Evolutionary conservation across 208 protist genomes (phyloP).

Genomic region (Trichomonas gallinae): DNA sequence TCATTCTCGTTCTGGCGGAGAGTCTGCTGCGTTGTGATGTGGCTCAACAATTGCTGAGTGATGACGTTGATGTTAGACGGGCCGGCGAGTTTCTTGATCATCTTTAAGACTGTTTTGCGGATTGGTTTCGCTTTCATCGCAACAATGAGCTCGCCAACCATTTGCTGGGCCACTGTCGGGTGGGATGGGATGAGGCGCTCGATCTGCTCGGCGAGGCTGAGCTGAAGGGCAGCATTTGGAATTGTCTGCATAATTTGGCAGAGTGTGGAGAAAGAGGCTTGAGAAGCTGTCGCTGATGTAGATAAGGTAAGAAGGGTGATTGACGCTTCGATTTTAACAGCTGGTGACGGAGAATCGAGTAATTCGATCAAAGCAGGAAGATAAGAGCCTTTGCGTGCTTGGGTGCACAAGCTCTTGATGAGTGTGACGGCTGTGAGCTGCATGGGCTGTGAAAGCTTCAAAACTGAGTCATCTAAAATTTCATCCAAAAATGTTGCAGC

Average conservation of each 20-base stretch:
- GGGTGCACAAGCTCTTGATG: not conserved
- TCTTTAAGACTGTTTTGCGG: not conserved
- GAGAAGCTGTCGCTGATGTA: not conserved
- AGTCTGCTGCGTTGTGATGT: not conserved
- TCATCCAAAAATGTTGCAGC: slow-evolving; percentile 1
- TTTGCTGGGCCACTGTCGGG: not conserved
- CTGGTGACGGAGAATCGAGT: not conserved
- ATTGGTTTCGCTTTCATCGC: not conserved
- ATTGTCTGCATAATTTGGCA: not conserved
- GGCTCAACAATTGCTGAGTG: not conserved
- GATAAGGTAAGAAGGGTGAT: not conserved
- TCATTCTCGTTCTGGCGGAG: not conserved
- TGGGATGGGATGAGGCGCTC: not conserved
- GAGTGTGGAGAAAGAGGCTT: not conserved
- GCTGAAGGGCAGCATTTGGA: not conserved
- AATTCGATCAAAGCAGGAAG: not conserved
- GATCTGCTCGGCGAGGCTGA: not conserved
- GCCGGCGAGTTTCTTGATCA: not conserved
- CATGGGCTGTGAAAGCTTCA: not conserved
- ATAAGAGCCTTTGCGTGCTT: not conserved
- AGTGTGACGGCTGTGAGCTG: not conserved
- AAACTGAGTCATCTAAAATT: not conserved
- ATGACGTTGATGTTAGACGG: not conserved
- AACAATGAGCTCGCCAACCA: not conserved
- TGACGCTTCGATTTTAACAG: not conserved